Conservation (phyloP, 176 grass and related monocot species). For the Oryza meyeriana region DNA sequence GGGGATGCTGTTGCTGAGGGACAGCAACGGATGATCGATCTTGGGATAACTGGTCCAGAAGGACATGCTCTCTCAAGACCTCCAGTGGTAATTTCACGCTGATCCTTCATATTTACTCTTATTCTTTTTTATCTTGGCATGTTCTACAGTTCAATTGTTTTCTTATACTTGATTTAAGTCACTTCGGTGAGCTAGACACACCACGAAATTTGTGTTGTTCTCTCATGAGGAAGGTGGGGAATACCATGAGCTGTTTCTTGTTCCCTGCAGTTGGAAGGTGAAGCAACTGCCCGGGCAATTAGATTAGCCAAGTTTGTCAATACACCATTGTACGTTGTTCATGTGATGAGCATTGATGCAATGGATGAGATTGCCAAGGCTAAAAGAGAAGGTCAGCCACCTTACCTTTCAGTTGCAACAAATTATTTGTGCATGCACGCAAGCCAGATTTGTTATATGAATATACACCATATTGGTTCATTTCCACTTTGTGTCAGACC, state of each 20-base stretch:
- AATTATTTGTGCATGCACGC: not conserved
- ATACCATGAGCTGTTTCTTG: constrained; percentile 3
- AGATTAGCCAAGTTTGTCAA: constrained; percentile 78
- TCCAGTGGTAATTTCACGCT: constrained; percentile 60
- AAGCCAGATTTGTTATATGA: not conserved
- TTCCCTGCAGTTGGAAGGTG: constrained; percentile 77
- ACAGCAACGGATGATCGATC: constrained; percentile 83
- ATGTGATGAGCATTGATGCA: constrained; percentile 96
- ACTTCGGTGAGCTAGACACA: not conserved
- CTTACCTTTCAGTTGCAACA: constrained; percentile 10
- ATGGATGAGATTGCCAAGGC: constrained; percentile 98
- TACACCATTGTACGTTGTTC: constrained; percentile 89
- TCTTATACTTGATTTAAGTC: not conserved
- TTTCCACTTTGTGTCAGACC: not conserved
- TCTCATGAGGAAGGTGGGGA: constrained; percentile 12
- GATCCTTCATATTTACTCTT: not conserved
- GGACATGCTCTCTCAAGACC: constrained; percentile 98
- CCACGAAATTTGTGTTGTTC: constrained; percentile 1
- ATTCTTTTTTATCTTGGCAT: constrained; percentile 14
- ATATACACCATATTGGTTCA: not conserved
- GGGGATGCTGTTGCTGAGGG: constrained; percentile 92
- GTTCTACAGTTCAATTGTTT: not conserved
- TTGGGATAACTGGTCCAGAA: constrained; percentile 96
- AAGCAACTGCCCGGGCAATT: constrained; percentile 91
- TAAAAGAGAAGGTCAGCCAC: constrained; percentile 68